Conservation (phyloP, 306 rosid species). For the Cicer cuneatum region DNA sequence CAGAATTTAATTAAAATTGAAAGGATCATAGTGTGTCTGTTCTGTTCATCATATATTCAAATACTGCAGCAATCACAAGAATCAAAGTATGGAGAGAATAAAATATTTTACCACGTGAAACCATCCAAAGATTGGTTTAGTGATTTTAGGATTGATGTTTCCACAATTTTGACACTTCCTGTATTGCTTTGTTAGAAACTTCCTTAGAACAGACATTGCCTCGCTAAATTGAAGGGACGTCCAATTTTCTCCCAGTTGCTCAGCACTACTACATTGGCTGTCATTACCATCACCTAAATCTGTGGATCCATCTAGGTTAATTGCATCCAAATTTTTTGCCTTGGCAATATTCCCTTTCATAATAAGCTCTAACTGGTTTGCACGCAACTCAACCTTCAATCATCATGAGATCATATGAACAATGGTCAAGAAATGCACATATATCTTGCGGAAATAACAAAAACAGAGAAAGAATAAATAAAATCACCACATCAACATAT, state of each 20-base stretch:
- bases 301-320: constrained; percentile 35
- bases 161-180: constrained; percentile 59
- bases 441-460: neutral
- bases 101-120: constrained; percentile 63
- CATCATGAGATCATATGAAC: constrained; percentile 27
- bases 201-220: constrained; percentile 64
- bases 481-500: constrained; percentile 16
- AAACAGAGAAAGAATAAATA: constrained; percentile 14
- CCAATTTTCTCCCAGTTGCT: constrained; percentile 58
- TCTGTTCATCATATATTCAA: neutral
- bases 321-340: constrained; percentile 62
- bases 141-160: constrained; percentile 57
- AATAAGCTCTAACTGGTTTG: constrained; percentile 70
- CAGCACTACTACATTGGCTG: constrained; percentile 31
- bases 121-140: constrained; percentile 85
- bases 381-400: constrained; percentile 62
- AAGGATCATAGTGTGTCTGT: neutral
- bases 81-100: constrained; percentile 3
- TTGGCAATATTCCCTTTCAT: constrained; percentile 63
- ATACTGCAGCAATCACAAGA: neutral
- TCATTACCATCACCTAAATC: constrained; percentile 39
- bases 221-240: constrained; percentile 81
- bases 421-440: constrained; percentile 35
- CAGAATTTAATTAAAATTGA: neutral
- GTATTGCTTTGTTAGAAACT: constrained; percentile 42